Evolutionary conservation across 768 basidiomycete species (phyloP).

Genomic region (Mycena indigotica): DNA sequence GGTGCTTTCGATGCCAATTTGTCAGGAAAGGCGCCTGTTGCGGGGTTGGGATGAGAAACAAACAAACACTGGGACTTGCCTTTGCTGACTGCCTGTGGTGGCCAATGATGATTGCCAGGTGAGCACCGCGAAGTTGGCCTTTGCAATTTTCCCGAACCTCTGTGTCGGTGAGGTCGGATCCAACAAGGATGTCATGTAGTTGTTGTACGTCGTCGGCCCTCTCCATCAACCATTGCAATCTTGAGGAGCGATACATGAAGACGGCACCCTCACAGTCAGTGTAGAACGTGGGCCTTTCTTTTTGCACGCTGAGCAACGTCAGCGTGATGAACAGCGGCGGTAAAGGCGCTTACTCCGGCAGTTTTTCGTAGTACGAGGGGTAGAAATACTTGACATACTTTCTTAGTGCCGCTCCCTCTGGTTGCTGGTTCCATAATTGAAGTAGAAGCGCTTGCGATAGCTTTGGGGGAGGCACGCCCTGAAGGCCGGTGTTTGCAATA

Average conservation of each 20-base stretch:
- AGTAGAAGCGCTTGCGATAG: neutral
- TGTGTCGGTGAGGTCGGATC: neutral
- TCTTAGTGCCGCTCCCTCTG: neutral
- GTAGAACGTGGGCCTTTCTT: neutral
- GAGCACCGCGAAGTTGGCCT: neutral
- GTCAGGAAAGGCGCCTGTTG: neutral
- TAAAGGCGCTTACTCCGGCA: no score
- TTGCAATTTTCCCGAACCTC: neutral
- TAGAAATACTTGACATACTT: neutral
- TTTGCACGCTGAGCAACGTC: neutral
- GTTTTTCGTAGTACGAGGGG: neutral
- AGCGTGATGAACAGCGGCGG: neutral
- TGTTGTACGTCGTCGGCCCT: neutral
- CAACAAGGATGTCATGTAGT: neutral
- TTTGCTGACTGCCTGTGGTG: slow-evolving; percentile 3
- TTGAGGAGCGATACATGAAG: neutral
- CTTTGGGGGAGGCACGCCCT: neutral
- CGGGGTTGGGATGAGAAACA: neutral
- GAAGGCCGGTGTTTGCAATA: neutral
- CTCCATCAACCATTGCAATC: neutral
- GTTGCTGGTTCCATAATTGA: neutral
- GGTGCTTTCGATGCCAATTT: neutral
- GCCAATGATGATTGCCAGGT: neutral
- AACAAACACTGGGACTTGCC: neutral
- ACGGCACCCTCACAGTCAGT: neutral